Evolutionary conservation across 2,329 filamentous ascomycete species (phyloP).

Genomic region (Penicillium sp.): DNA sequence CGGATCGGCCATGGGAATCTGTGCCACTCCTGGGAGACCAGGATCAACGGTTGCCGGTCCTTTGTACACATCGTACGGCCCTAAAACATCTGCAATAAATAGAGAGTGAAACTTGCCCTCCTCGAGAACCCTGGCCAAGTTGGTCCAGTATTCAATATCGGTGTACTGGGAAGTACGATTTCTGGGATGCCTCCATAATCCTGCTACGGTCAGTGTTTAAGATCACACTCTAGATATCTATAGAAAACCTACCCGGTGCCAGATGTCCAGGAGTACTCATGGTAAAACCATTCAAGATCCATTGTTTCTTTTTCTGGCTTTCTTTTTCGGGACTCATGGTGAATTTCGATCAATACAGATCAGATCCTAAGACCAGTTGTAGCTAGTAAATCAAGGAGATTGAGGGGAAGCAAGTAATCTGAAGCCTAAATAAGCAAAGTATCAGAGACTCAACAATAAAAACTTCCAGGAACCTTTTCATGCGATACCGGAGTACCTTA

Average conservation of each 20-base stretch:
- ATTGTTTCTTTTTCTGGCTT: neutral
- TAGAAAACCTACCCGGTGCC: conserved; percentile 27
- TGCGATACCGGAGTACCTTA: too few species aligned
- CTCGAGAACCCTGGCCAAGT: conserved; percentile 45
- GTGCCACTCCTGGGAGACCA: conserved; percentile 58
- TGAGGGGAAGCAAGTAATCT: too few species aligned
- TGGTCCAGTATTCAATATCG: conserved; percentile 45
- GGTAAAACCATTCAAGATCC: conserved; percentile 43
- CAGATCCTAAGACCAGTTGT: too few species aligned
- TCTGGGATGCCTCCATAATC: neutral
- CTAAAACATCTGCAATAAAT: conserved; percentile 50
- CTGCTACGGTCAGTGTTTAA: neutral
- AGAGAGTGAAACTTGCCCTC: conserved; percentile 48
- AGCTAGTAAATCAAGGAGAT: too few species aligned
- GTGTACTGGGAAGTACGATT: conserved; percentile 38
- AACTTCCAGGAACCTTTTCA: too few species aligned
- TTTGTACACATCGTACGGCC: conserved; percentile 67
- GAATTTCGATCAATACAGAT: too few species aligned
- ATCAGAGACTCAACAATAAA: too few species aligned
- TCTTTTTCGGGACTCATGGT: too few species aligned
- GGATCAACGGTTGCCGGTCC: conserved; percentile 57
- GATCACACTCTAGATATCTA: neutral
- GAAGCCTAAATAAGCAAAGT: too few species aligned
- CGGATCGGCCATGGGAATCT: conserved; percentile 70
- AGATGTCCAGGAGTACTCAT: conserved; percentile 46